Evolutionary conservation across 1,284 basidiomycete species (phyloP).

Genomic region (Phylloporus sp.): DNA sequence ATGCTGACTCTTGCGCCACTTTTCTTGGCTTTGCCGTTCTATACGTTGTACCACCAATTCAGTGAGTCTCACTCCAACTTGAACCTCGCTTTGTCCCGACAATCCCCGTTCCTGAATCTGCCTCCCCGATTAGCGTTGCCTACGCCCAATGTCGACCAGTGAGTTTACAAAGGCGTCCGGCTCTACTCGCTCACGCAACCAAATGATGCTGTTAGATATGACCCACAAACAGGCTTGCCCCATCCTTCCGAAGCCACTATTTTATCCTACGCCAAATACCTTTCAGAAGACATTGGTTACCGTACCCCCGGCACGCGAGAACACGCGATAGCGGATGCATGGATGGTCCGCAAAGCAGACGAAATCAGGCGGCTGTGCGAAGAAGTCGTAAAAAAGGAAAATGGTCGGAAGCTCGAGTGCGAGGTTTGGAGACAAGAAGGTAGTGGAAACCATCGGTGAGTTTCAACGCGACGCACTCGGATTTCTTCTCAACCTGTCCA

Average conservation of each 20-base stretch:
- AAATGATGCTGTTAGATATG: conserved; percentile 41
- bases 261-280: conserved; percentile 60
- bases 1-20: conserved; percentile 50
- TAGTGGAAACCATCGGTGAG: conserved; percentile 82
- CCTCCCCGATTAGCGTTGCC: conserved; percentile 41
- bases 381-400: conserved; percentile 46
- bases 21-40: conserved; percentile 46
- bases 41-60: conserved; percentile 49
- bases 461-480: conserved; percentile 5
- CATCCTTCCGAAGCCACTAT: conserved; percentile 75
- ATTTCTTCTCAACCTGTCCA: background rate
- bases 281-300: conserved; percentile 89
- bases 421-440: conserved; percentile 90
- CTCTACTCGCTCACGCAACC: background rate
- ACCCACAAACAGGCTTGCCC: conserved; percentile 59
- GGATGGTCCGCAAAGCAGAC: conserved; percentile 75
- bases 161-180: conserved; percentile 14
- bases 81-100: no score
- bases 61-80: conserved; percentile 45
- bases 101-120: background rate
- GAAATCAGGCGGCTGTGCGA: conserved; percentile 67
- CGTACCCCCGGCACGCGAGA: conserved; percentile 91
- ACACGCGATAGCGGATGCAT: conserved; percentile 85
- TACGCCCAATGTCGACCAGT: conserved; percentile 44
- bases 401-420: conserved; percentile 71